A percentile compares a stretch with the other conserved stretches of the same genome.
Evolutionary conservation across 1,284 basidiomycete genomes (phyloP).

Genomic region (Garcileccinum viscosum): DNA sequence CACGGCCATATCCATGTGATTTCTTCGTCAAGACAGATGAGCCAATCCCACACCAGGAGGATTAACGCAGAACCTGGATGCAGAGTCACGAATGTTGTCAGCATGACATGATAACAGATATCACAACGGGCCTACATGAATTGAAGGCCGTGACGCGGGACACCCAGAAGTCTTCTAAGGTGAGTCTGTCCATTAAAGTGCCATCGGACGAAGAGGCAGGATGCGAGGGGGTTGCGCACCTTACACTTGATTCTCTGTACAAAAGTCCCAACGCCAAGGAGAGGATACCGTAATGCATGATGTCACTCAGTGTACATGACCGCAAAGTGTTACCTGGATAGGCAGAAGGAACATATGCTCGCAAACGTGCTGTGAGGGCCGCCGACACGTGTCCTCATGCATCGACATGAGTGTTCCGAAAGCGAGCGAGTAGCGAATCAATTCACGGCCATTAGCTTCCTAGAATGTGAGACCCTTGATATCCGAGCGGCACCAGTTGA

Average conservation of each 20-base stretch:
- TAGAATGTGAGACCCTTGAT: background rate
- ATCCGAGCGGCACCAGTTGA: background rate
- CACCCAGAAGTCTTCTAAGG: slow-evolving; percentile 11
- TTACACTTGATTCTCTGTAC: background rate
- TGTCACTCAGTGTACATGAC: background rate
- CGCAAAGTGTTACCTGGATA: slow-evolving; percentile 3
- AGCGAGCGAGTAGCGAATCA: background rate
- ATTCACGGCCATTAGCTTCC: background rate
- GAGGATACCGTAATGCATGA: background rate
- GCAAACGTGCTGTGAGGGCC: background rate
- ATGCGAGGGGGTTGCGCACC: background rate
- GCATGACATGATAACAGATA: background rate
- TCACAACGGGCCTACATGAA: slow-evolving; percentile 10
- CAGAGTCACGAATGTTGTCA: background rate
- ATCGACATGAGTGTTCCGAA: background rate
- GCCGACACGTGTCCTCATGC: background rate
- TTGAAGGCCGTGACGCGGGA: slow-evolving; percentile 18
- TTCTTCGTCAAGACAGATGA: slow-evolving; percentile 18
- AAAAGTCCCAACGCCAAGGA: background rate
- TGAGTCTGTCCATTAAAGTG: slow-evolving; percentile 8
- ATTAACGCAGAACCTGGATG: slow-evolving; percentile 10
- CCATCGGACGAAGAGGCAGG: background rate
- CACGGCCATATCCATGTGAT: slow-evolving; percentile 21
- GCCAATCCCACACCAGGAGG: slow-evolving; percentile 19
- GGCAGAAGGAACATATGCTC: background rate